Evolutionary conservation across 2,329 filamentous ascomycete species (phyloP), one percentile per base, ranked within the genome.

Genomic region (Cladosporium sp.): DNA sequence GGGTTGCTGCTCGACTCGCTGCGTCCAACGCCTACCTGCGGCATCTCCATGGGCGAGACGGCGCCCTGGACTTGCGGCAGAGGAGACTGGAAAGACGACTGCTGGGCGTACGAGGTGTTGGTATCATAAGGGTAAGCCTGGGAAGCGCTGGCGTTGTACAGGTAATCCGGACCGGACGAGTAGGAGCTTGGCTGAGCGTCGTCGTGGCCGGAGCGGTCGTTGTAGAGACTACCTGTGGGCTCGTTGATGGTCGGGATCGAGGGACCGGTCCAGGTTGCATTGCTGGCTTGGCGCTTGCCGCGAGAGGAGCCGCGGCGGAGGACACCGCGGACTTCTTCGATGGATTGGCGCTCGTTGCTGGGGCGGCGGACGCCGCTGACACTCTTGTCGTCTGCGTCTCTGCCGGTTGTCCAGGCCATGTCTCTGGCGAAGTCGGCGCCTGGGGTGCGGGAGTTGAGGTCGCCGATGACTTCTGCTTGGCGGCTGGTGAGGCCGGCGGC

Each of bases 251-350:
- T 66, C 3, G 70, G 67, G n/a, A 72, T 57, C 32, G 59, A 53
- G 13, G 66, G 63, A 35, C 25, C 58, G 52, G 22, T 47, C 40
- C 37, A 62, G 44, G 20, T 57, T 42, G 61, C 63, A 34, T 55
- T 61, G 56, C 65, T 66, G 10, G 69, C 64, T 58, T 69, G 70
- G 17, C 77, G 71, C 65, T 76, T 77, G 25, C 78, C 78, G 9
- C 66, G 66, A 4, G 74, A 77, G 68, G 70, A 76, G 42, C 71
- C 75, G 50, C 77, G 75, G 56, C 72, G 71, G 1, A 80, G 66
- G 12, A 79, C 59, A 24, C 75, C 73, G 19, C 74, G 72, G 12
- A 80, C 72, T 55, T 80, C 76, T n/a, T 78, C 75, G 20, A 77
- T 60, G 47, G 77, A 75, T 12, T 75, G 72, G 36, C 73, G 71